Evolutionary conservation across 2,329 filamentous ascomycete species (phyloP).

Genomic region (Cladorrhinum sp.): DNA sequence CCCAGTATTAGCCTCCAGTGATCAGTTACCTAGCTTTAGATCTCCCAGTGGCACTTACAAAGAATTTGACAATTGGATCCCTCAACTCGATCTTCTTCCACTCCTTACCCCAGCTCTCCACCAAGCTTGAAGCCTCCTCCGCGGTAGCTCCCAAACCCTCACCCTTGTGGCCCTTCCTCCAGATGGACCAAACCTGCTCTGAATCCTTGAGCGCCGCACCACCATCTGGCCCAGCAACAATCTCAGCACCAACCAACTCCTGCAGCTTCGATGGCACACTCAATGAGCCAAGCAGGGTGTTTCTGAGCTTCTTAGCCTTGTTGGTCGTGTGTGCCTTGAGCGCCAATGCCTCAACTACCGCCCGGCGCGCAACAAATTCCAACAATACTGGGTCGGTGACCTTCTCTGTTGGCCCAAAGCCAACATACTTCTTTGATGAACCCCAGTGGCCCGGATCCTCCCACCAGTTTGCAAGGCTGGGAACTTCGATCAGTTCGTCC

Average conservation of each 20-base stretch:
- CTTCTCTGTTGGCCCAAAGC: constrained; percentile 42
- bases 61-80: constrained; percentile 65
- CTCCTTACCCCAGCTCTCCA: constrained; percentile 47
- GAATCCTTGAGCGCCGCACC: constrained; percentile 38
- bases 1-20: constrained; percentile 15
- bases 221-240: constrained; percentile 41
- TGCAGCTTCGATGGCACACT: constrained; percentile 24
- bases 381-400: constrained; percentile 44
- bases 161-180: constrained; percentile 19
- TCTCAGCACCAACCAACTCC: constrained; percentile 32
- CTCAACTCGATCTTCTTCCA: constrained; percentile 59
- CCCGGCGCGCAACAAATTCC: constrained; percentile 48
- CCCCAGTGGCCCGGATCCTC: constrained; percentile 52
- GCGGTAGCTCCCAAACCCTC: constrained; percentile 21
- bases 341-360: constrained; percentile 51
- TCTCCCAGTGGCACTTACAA: constrained; percentile 48
- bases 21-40: background rate
- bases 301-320: constrained; percentile 35
- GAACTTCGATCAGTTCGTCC: constrained; percentile 47
- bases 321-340: constrained; percentile 35
- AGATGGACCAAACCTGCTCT: constrained; percentile 26
- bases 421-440: constrained; percentile 41
- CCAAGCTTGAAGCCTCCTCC: constrained; percentile 42
- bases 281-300: constrained; percentile 22
- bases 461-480: constrained; percentile 52